Conservation (phyloP, 768 basidiomycete species). For the Mycena albidolilacea region DNA sequence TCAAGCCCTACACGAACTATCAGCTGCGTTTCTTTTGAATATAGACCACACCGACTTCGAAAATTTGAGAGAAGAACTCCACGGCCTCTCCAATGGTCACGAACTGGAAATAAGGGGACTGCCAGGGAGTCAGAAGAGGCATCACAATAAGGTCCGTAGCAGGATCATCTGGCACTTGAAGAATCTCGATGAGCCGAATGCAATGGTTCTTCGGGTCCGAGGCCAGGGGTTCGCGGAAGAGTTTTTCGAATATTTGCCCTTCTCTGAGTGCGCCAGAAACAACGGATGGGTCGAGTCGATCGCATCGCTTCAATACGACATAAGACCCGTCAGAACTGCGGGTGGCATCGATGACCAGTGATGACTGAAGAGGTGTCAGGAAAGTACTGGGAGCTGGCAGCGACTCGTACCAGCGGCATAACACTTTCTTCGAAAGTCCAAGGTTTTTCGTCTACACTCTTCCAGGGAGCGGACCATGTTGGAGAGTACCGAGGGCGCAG, state of each 20-base stretch:
- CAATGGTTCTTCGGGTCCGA: conserved; percentile 49
- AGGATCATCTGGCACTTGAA: conserved; percentile 41
- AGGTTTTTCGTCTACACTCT: background rate
- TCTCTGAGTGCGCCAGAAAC: conserved; percentile 30
- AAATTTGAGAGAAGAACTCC: conserved; percentile 47
- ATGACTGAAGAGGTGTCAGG: background rate
- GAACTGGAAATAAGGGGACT: conserved; percentile 38
- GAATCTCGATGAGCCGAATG: conserved; percentile 45
- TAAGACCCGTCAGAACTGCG: conserved; percentile 37
- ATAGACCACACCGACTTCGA: conserved; percentile 43
- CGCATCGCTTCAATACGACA: conserved; percentile 42
- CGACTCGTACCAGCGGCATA: conserved; percentile 17
- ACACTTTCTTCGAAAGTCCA: background rate
- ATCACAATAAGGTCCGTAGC: conserved; percentile 45
- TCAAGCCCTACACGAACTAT: conserved; percentile 43
- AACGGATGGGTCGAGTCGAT: conserved; percentile 27
- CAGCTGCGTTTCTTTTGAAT: background rate
- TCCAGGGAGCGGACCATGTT: conserved; percentile 34
- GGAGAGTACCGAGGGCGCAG: conserved; percentile 9
- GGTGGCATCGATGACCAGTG: conserved; percentile 1
- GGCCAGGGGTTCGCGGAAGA: conserved; percentile 39
- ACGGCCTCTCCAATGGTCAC: conserved; percentile 49
- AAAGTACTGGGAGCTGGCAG: background rate
- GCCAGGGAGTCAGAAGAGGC: conserved; percentile 43
- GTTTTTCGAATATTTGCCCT: conserved; percentile 4